These are phyloP conservation scores for Tylopilus cervinicoccineus DNA, from an alignment of 768 basidiomycete species.

Conservation along the genomic window DNA sequence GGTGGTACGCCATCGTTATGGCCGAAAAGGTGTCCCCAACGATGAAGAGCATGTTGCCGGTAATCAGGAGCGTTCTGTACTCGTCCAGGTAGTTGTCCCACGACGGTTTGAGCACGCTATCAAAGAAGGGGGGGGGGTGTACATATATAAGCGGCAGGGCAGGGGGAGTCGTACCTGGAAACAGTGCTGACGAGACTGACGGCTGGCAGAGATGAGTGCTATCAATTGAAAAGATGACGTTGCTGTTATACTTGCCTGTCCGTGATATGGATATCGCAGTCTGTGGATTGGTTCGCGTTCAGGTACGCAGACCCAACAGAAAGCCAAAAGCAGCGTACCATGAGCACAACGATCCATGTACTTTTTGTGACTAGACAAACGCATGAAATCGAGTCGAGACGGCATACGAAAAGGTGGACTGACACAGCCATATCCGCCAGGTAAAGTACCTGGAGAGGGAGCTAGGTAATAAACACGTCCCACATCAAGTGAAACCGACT, in stretches of 20 bases:
- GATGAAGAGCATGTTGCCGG: slow-evolving; percentile 25
- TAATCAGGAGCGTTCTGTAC: slow-evolving; percentile 7
- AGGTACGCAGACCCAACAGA: background rate
- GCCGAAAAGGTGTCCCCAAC: slow-evolving; percentile 22
- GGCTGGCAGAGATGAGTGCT: background rate
- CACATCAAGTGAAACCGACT: background rate
- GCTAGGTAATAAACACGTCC: background rate
- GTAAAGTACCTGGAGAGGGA: slow-evolving; percentile 24
- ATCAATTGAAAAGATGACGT: background rate
- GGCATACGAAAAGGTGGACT: background rate
- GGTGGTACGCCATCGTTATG: slow-evolving; percentile 20
- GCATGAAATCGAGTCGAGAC: slow-evolving; percentile 1
- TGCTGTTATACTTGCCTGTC: slow-evolving; percentile 11
- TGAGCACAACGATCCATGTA: slow-evolving; percentile 14
- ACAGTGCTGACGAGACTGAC: slow-evolving; percentile 13
- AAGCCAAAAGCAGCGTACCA: slow-evolving; percentile 10
- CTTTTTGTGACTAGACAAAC: slow-evolving; percentile 13
- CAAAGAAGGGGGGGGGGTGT: background rate
- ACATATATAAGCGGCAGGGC: background rate
- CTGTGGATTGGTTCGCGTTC: slow-evolving; percentile 5
- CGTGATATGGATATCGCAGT: slow-evolving; percentile 16
- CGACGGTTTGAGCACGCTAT: slow-evolving; percentile 8
- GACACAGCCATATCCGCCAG: slow-evolving; percentile 29
- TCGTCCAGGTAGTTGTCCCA: slow-evolving; percentile 11
- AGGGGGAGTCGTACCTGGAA: slow-evolving; percentile 14